Evolutionary conservation across 2,329 filamentous ascomycete genomes (phyloP).

Genomic region (Hymenoscyphus fraxineus): DNA sequence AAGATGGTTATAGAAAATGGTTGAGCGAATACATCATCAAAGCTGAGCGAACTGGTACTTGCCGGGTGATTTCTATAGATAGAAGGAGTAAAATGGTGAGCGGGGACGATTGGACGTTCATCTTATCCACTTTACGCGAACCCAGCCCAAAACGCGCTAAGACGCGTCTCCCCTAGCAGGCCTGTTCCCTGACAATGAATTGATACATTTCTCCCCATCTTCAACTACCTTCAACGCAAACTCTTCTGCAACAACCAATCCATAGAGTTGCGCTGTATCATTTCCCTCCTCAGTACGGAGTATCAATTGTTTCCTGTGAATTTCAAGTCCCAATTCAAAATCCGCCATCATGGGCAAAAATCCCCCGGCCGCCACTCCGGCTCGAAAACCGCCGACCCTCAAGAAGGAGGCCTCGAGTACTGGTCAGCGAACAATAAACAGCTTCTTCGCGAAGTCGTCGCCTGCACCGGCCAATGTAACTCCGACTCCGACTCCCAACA

Average conservation of each 20-base stretch:
- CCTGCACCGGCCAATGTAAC: conserved; percentile 42
- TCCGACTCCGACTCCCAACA: conserved; percentile 36
- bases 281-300: background rate
- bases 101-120: too few relatives aligned
- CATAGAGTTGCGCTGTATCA: background rate
- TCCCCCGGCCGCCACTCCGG: conserved; percentile 24
- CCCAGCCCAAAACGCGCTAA: too few relatives aligned
- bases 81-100: too few relatives aligned
- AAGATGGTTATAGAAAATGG: too few relatives aligned
- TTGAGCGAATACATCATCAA: too few relatives aligned
- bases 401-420: conserved; percentile 34
- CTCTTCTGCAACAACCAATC: background rate
- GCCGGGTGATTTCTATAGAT: too few relatives aligned
- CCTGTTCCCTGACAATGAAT: too few relatives aligned
- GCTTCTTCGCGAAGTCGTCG: conserved; percentile 69
- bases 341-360: conserved; percentile 23
- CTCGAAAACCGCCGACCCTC: conserved; percentile 26
- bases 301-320: background rate
- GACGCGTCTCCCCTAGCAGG: background rate
- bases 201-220: background rate
- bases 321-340: too few relatives aligned
- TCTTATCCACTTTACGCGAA: too few relatives aligned
- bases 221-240: background rate
- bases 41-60: too few relatives aligned
- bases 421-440: conserved; percentile 67